Base-by-base conservation (phyloP, 1,284 basidiomycete species). In the Caloboletus inedulis region DNA sequence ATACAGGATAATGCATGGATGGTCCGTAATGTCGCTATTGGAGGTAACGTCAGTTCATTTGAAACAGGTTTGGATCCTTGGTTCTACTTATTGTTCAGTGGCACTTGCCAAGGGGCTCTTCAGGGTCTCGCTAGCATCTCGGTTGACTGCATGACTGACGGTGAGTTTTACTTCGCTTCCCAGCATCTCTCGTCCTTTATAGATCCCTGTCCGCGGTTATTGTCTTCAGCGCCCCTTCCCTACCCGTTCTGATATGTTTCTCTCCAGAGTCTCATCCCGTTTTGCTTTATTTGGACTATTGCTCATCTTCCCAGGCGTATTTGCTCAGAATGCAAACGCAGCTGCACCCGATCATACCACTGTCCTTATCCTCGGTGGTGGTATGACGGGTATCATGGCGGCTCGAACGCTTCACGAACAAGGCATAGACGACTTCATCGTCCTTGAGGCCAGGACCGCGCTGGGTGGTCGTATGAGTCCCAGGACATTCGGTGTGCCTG, bases 351-450 rank as follows among this genome's bases (percentile, higher is more conserved):
- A 44, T 12, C 40, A 70, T 41, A 61, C 66, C 2, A 69, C 59
- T 7, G 75, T 80, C 5, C 72, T 80, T 52, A 77, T 81, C 49
- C 72, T 80, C 16, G 85, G 85, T 0, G 85, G 81, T 34, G 85
- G 85, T 6, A 77, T 87, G 30, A 68, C 85, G 4, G 85, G 85
- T 9, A 72, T 87, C 44, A 80, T 81, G 25, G 81, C 82, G 16
- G 85, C 85, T 1, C 79, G 79, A 13, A 78, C 81, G 0, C 72
- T 88, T 7, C 74, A 82, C 52, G 66, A 74, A 35, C 69, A 77
- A 29, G 81, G 81, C 18, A 72, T 85, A 55, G 60, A 77, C 39
- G 73, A 85, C 62, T 85, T 84, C 64, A 59, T 82, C 39, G 74
- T 88, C 49, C 59, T 88, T 21, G 86, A 88, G 56, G 85, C 76